Base-by-base conservation (phyloP, 805 yeast genomes). In the Candida insectorum region DNA sequence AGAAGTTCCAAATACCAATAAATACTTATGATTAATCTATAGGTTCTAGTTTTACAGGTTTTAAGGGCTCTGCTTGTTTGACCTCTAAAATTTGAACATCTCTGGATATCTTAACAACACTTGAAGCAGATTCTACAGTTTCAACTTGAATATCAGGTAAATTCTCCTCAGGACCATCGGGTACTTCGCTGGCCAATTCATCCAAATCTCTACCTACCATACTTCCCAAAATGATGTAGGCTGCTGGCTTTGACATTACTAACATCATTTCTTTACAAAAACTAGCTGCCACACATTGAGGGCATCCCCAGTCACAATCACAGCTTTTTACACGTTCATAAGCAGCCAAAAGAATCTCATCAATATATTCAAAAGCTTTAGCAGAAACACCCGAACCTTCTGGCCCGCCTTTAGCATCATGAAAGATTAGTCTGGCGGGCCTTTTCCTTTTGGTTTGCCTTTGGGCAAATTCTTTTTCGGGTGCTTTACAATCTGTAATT, bases 401-500 rank as follows among this genome's bases (percentile, higher is more conserved):
- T 35, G 69, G 69, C 1, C 95, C 95, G 8, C 95, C 96, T 48
- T 80, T 78, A 1, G 86, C 71, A 54, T 93, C 97, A 51, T 79
- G 79, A 45, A 93, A 84, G 1, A 89, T 77, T 31, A 93, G 61
- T 34, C 98, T 65, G 0, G 95, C 95, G 0, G 97, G 97, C 26
- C 99, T 62, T 36, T 73, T 75, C 25, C 98, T 63, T 12, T 59
- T 57, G 0, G 91, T 73, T 49, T 84, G 84, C 18, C 87, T 60
- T 30, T 72, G 71, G 1, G 96, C 85, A 67, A 91, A 85, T 52
- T 93, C 99, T 49, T 93, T 93, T 44, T 88, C 95, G 0, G 98
- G 97, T 0, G 97, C 97, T 50, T 93, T 93, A 58, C 99, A 93
- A 56, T 93, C 99, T 0, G 97, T 86, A 28, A 75, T 75, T 10